phyloP scores from a whole-genome alignment of 495 filamentous ascomycete species.

The Talaromyces ruber region DNA sequence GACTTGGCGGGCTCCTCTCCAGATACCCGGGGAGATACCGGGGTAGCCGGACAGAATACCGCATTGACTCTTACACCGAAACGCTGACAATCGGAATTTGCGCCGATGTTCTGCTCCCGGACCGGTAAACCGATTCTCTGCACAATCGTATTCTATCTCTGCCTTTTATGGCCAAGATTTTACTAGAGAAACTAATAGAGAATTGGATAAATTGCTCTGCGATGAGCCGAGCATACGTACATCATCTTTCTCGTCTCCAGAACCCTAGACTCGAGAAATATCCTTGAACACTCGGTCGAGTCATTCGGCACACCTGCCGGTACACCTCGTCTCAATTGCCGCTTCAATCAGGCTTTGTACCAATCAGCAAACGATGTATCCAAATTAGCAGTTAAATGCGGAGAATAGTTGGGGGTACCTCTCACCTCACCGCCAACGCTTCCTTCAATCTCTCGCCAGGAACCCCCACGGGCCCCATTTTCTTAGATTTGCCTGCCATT shows the following conservation, averaged over 20 bases:
- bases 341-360: background rate
- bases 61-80: background rate
- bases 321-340: background rate
- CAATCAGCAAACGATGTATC: background rate
- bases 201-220: background rate
- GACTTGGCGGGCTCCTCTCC: background rate
- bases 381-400: background rate
- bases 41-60: background rate
- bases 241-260: background rate
- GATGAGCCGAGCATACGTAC: background rate
- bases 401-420: background rate
- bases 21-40: background rate
- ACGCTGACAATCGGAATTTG: background rate
- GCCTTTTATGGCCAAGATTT: background rate
- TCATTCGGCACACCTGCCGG: background rate
- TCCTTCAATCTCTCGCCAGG: background rate
- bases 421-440: background rate
- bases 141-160: background rate
- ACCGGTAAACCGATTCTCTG: background rate
- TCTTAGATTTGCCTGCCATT: background rate
- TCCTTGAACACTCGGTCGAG: background rate
- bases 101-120: background rate
- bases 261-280: background rate
- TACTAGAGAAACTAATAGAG: background rate
- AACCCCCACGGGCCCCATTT: background rate